Conservation (phyloP, 1,284 basidiomycete genomes). For the Sporisorium graminicola region DNA sequence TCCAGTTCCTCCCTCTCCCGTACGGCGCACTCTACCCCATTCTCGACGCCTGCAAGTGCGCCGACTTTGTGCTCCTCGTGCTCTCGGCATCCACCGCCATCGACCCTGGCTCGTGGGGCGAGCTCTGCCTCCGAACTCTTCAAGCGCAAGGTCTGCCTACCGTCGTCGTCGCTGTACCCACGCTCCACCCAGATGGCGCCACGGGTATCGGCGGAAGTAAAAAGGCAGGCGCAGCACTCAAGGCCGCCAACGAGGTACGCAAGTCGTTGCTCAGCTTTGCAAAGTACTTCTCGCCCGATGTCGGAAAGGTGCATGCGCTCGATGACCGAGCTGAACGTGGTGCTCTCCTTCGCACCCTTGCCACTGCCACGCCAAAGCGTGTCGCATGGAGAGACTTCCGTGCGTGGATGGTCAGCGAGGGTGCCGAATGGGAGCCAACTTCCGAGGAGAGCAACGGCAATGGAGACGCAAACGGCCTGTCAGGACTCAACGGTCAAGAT, state of each 20-base stretch:
- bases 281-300: constrained; percentile 92
- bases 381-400: constrained; percentile 86
- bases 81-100: constrained; percentile 87
- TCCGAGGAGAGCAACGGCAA: constrained; percentile 72
- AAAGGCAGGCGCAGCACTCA: constrained; percentile 50
- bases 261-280: constrained; percentile 74
- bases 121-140: constrained; percentile 87
- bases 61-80: constrained; percentile 89
- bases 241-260: constrained; percentile 63
- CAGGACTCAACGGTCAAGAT: constrained; percentile 50
- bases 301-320: constrained; percentile 74
- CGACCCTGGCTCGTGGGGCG: constrained; percentile 79
- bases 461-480: constrained; percentile 28
- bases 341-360: constrained; percentile 74
- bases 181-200: constrained; percentile 47
- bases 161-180: constrained; percentile 76
- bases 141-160: constrained; percentile 77
- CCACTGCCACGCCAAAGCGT: constrained; percentile 71
- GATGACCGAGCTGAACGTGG: constrained; percentile 77
- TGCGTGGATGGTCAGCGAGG: constrained; percentile 83
- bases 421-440: constrained; percentile 62
- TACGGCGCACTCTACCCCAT: constrained; percentile 77
- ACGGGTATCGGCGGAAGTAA: constrained; percentile 47
- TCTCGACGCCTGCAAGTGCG: constrained; percentile 86
- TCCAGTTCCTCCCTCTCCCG: constrained; percentile 81